phyloP scores from a whole-genome alignment of 129 eudicot genomes.

The Dittrichia graveolens region DNA sequence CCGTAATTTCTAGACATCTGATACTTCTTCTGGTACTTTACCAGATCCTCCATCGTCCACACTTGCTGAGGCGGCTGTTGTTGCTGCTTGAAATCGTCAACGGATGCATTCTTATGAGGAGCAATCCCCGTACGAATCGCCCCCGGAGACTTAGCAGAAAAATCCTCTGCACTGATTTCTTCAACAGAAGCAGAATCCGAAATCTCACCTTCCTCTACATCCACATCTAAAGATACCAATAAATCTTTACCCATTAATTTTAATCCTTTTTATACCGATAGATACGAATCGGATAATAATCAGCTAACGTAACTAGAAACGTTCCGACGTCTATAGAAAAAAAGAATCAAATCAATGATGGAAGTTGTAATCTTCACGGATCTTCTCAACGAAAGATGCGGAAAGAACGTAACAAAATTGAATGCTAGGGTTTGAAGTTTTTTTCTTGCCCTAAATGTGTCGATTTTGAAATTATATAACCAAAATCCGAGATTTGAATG shows the following conservation, averaged over 20 bases:
- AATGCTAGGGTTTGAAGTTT: slow-evolving; percentile 37
- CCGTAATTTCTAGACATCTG: slow-evolving; percentile 59
- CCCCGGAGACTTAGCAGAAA: slow-evolving; percentile 38
- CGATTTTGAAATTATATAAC: neutral
- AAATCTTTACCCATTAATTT: slow-evolving; percentile 40
- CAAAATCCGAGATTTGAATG: slow-evolving; percentile 9
- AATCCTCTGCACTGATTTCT: slow-evolving; percentile 69
- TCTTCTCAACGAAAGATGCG: slow-evolving; percentile 18
- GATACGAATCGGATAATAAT: slow-evolving; percentile 44
- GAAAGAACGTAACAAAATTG: slow-evolving; percentile 14
- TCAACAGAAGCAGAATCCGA: slow-evolving; percentile 85
- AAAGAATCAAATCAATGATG: neutral
- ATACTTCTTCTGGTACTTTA: slow-evolving; percentile 70
- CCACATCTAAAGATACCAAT: slow-evolving; percentile 46
- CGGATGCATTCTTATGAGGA: slow-evolving; percentile 14
- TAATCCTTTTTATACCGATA: slow-evolving; percentile 22
- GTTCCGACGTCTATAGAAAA: neutral
- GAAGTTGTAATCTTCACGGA: slow-evolving; percentile 16
- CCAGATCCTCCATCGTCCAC: slow-evolving; percentile 88
- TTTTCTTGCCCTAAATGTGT: slow-evolving; percentile 36
- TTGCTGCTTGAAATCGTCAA: slow-evolving; percentile 32
- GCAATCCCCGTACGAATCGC: slow-evolving; percentile 20
- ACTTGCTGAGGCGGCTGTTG: slow-evolving; percentile 45
- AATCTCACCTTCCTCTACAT: slow-evolving; percentile 92
- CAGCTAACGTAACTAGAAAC: slow-evolving; percentile 29